These are phyloP conservation scores for Austroboletus festivus DNA, from an alignment of 768 basidiomycete species.

Conservation along the genomic window DNA sequence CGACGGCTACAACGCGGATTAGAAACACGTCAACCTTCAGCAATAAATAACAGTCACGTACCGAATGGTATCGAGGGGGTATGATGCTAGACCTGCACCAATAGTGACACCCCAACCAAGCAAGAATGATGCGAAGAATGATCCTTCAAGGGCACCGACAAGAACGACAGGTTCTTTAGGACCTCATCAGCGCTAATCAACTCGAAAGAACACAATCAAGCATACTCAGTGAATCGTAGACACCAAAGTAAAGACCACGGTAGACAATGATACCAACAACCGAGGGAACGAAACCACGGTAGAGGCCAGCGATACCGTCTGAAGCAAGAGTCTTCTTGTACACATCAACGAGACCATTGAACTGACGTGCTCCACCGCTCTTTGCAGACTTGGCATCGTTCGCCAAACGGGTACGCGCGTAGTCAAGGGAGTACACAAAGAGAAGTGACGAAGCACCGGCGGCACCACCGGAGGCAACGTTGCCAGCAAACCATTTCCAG, in stretches of 20 bases:
- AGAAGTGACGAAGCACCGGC: slow-evolving; percentile 98
- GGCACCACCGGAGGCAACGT: slow-evolving; percentile 97
- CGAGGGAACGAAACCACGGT: slow-evolving; percentile 99
- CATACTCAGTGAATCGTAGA: slow-evolving; percentile 90
- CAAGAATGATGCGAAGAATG: slow-evolving; percentile 93
- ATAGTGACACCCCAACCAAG: slow-evolving; percentile 99
- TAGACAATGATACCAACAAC: slow-evolving; percentile 99
- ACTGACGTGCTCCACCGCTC: slow-evolving; percentile 90
- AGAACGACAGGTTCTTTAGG: slow-evolving; percentile 90
- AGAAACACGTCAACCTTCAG: not conserved
- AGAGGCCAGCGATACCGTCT: slow-evolving; percentile 98
- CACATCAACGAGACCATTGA: slow-evolving; percentile 97
- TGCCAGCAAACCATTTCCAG: slow-evolving; percentile 98
- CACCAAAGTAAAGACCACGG: slow-evolving; percentile 99
- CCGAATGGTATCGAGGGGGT: slow-evolving; percentile 91
- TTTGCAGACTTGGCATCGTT: slow-evolving; percentile 97
- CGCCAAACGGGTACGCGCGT: slow-evolving; percentile 98
- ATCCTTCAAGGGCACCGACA: slow-evolving; percentile 91
- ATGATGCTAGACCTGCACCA: slow-evolving; percentile 98
- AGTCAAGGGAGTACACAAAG: slow-evolving; percentile 99
- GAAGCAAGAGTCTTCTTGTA: slow-evolving; percentile 97
- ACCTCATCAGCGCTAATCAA: slow-evolving; percentile 23
- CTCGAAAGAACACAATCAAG: slow-evolving; percentile 13
- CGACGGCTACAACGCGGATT: slow-evolving; percentile 73
- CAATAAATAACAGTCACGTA: slow-evolving; percentile 22